These are phyloP conservation scores for Blastobotrys robertii DNA, from an alignment of 805 yeast species.

Conservation along the genomic window DNA sequence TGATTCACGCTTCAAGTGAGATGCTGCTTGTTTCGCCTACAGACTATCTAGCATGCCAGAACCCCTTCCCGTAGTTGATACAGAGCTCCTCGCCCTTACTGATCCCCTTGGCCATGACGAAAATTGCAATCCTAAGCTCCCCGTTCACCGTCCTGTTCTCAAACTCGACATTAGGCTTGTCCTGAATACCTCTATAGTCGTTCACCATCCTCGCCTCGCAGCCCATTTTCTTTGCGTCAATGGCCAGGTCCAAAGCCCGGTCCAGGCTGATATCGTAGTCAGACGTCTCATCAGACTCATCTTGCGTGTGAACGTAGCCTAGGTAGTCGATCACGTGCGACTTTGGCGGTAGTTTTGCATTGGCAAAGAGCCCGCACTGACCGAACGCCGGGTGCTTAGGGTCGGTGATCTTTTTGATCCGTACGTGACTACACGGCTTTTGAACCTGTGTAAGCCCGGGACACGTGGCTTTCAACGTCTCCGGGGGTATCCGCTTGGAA, in stretches of 20 bases:
- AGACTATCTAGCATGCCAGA: conserved; percentile 15
- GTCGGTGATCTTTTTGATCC: conserved; percentile 13
- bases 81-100: conserved; percentile 15
- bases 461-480: conserved; percentile 4
- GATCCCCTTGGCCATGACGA: conserved; percentile 11
- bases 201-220: conserved; percentile 19
- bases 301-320: conserved; percentile 14
- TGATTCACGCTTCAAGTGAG: background rate
- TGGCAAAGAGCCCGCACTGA: conserved; percentile 17
- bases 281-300: conserved; percentile 13
- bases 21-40: background rate
- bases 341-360: conserved; percentile 11
- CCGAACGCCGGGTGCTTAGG: conserved; percentile 17
- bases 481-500: conserved; percentile 11
- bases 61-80: conserved; percentile 19
- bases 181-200: conserved; percentile 16
- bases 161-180: conserved; percentile 14
- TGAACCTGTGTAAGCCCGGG: conserved; percentile 3
- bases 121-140: conserved; percentile 15
- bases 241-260: conserved; percentile 10
- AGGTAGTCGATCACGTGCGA: conserved; percentile 15
- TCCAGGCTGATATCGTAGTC: conserved; percentile 16
- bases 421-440: conserved; percentile 7
- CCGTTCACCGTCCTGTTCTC: conserved; percentile 12
- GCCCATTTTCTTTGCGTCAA: conserved; percentile 15